Conservation (phyloP, 768 basidiomycete species). For the Gautieria morchelliformis region DNA sequence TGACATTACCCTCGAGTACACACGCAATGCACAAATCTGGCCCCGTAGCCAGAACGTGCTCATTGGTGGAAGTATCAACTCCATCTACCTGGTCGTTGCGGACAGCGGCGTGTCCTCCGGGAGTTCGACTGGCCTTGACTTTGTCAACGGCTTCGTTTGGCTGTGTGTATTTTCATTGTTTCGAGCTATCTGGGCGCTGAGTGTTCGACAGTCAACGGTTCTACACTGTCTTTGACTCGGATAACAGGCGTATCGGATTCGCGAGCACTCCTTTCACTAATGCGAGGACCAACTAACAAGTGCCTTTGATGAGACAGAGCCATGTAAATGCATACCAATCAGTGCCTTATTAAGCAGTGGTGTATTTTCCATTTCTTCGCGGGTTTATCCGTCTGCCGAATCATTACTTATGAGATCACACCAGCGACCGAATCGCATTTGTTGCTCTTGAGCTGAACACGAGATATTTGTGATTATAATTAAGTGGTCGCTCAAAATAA, state of each 20-base stretch:
- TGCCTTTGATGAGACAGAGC: no score
- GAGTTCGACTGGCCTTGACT: conserved; percentile 12
- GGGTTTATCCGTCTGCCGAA: no score
- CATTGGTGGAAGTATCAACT: conserved; percentile 8
- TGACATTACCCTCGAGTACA: conserved; percentile 12
- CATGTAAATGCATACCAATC: no score
- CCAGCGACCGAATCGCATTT: no score
- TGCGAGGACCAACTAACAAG: conserved; percentile 19
- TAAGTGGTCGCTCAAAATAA: no score
- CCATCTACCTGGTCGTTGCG: conserved; percentile 9
- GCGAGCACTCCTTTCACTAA: conserved; percentile 31
- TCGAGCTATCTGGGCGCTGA: not conserved
- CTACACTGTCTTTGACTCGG: conserved; percentile 35
- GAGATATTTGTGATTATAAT: no score
- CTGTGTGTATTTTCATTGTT: conserved; percentile 8
- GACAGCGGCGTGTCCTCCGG: not conserved
- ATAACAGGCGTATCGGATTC: conserved; percentile 31
- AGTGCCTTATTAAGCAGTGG: no score
- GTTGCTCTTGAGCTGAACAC: no score
- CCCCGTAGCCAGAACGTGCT: conserved; percentile 6
- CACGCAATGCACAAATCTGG: conserved; percentile 10
- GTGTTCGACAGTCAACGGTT: conserved; percentile 24
- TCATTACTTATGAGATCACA: no score
- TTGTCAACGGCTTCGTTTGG: conserved; percentile 17
- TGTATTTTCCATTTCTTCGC: no score